These are phyloP conservation scores for Calcarisporium arbuscula DNA, from an alignment of 2,329 filamentous ascomycete genomes.

Conservation along the genomic window DNA sequence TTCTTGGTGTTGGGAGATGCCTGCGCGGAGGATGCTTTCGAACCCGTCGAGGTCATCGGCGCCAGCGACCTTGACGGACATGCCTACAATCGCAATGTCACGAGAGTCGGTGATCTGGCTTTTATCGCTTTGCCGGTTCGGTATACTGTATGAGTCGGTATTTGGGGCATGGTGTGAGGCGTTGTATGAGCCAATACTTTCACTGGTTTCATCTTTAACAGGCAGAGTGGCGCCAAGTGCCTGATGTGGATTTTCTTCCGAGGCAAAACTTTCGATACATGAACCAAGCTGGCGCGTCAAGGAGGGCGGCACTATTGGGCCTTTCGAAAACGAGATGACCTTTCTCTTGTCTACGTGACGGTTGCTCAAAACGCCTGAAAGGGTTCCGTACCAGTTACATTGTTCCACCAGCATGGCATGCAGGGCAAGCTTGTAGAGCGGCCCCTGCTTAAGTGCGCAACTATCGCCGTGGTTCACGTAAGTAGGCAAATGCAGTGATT, in stretches of 20 bases:
- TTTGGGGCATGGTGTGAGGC: no score
- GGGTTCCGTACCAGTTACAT: constrained; percentile 26
- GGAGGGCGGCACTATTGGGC: constrained; percentile 28
- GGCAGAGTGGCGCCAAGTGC: no score
- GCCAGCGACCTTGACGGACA: constrained; percentile 30
- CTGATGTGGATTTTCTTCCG: constrained; percentile 17
- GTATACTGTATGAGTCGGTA: no score
- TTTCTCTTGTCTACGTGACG: constrained; percentile 18
- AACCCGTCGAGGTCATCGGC: constrained; percentile 25
- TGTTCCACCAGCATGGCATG: constrained; percentile 26
- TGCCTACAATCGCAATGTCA: constrained; percentile 32
- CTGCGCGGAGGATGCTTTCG: constrained; percentile 19
- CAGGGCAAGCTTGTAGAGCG: constrained; percentile 23
- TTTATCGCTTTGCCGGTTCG: no score
- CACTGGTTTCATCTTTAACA: not conserved
- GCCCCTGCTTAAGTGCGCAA: constrained; percentile 12
- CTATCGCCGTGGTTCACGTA: constrained; percentile 4
- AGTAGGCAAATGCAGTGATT: constrained; percentile 19
- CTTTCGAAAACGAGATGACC: constrained; percentile 29
- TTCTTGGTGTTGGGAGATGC: constrained; percentile 8
- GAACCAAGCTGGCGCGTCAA: no score
- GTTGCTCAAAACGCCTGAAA: no score
- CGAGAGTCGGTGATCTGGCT: no score
- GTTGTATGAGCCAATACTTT: no score
- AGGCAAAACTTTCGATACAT: no score